Base-by-base conservation (phyloP, 73 alveolate genomes). In the Paramecium sonneborni region DNA sequence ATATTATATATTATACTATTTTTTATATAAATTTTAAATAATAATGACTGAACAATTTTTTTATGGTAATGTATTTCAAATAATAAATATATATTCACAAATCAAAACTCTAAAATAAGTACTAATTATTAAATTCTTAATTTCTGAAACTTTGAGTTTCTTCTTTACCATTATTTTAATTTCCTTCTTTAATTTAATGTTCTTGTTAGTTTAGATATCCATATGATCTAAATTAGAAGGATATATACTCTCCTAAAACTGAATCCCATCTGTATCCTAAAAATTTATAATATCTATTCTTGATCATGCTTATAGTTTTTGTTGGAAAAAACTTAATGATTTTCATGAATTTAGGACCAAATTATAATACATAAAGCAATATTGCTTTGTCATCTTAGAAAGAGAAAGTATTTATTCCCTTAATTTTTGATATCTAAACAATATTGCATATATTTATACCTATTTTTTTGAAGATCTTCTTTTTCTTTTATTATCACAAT, bases 251-350 rank as follows among this genome's bases (percentile, higher is more conserved):
- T 18, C 68, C 34, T 18, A 52, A 52, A n/a, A 52, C 14, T 52
- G 14, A 28, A 9, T 74, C 87, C 87, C 87, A 74, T 37, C 26
- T 34, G 32, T 37, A 74, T 37, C 87, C 14, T 15, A 74, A 67
- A 39, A 11, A 15, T 28, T 74, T 74, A 39, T 74, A 74, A 39
- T 74, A 74, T 74, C 87, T 9, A 39, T 74, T 74, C 58, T 74
- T 74, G 9, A 74, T 14, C 87, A 74, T 74, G 32, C 87, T 74
- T 2, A 34, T 15, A 34, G 68, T 74, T 38, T 35, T 74, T 34
- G 18, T 39, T 1, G 68, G 68, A 39, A 74, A 74, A 14, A 74
- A 39, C 32, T 74, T 74, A 32, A 39, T 15, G 18, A 74, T n/a
- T 11, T 28, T 74, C 6, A 18, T 15, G 32, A 74, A 74, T 12